These are phyloP conservation scores for Arabis alpina DNA, from an alignment of 345 rosid species.

Conservation along the genomic window DNA sequence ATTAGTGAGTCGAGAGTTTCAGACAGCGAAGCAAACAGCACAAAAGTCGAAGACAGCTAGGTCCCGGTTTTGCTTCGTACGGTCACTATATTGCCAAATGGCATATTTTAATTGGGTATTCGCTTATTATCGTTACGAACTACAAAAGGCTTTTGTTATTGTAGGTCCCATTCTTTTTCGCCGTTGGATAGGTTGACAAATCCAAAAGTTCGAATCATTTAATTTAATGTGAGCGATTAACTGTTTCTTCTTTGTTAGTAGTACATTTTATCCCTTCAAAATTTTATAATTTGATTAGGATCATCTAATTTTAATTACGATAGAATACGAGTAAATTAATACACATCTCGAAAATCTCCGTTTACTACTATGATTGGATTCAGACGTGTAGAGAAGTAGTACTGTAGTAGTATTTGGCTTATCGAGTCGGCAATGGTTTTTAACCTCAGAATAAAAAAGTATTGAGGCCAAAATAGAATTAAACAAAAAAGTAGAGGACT, in stretches of 20 bases:
- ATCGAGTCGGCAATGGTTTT: constrained; percentile 17
- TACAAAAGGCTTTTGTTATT: constrained; percentile 2
- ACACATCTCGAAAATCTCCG: too few species aligned
- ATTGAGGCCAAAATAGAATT: constrained; percentile 3
- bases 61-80: constrained; percentile 16
- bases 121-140: constrained; percentile 23
- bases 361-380: neutral
- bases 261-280: too few species aligned
- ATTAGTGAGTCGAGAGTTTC: constrained; percentile 10
- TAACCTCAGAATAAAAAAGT: neutral
- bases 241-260: neutral
- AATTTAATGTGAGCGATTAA: neutral
- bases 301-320: too few species aligned
- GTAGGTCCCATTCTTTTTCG: constrained; percentile 25
- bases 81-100: constrained; percentile 9
- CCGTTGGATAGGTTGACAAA: constrained; percentile 23
- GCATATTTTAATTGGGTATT: neutral
- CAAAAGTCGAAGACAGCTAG: constrained; percentile 17
- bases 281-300: neutral
- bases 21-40: constrained; percentile 30
- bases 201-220: constrained; percentile 9
- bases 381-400: neutral
- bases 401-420: neutral
- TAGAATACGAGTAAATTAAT: too few species aligned
- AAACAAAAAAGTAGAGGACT: constrained; percentile 4